Conservation (phyloP, 345 rosid species). For the Hypericum perforatum region DNA sequence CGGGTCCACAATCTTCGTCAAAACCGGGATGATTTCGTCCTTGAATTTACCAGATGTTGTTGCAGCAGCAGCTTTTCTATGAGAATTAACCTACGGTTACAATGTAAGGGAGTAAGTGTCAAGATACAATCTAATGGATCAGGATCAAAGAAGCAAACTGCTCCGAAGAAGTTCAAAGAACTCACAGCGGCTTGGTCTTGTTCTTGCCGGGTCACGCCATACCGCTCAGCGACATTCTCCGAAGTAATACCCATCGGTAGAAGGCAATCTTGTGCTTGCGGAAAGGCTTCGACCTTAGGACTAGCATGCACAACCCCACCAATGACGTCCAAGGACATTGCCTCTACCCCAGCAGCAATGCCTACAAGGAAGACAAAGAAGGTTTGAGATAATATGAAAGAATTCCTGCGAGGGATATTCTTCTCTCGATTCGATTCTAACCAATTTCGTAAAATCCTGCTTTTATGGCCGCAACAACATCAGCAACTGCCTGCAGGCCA, state of each 20-base stretch:
- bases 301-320: constrained; percentile 24
- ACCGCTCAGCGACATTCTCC: constrained; percentile 84
- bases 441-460: constrained; percentile 87
- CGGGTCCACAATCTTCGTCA: constrained; percentile 83
- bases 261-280: constrained; percentile 79
- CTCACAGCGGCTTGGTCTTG: constrained; percentile 97
- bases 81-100: constrained; percentile 70
- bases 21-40: constrained; percentile 84
- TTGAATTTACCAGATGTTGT: constrained; percentile 74
- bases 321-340: constrained; percentile 47
- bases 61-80: constrained; percentile 90
- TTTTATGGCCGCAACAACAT: constrained; percentile 80
- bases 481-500: constrained; percentile 87
- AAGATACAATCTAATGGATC: no score
- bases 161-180: constrained; percentile 13
- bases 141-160: not conserved
- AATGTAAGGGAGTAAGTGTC: constrained; percentile 2
- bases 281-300: constrained; percentile 62
- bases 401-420: no score
- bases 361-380: constrained; percentile 6
- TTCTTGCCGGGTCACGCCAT: constrained; percentile 79
- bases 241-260: constrained; percentile 97
- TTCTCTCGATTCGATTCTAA: constrained; percentile 10
- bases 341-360: constrained; percentile 86
- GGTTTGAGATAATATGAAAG: no score